Evolutionary conservation across 768 basidiomycete genomes (phyloP), one percentile per base, ranked within the genome.

Genomic region (Cystobasidium onofrii): DNA sequence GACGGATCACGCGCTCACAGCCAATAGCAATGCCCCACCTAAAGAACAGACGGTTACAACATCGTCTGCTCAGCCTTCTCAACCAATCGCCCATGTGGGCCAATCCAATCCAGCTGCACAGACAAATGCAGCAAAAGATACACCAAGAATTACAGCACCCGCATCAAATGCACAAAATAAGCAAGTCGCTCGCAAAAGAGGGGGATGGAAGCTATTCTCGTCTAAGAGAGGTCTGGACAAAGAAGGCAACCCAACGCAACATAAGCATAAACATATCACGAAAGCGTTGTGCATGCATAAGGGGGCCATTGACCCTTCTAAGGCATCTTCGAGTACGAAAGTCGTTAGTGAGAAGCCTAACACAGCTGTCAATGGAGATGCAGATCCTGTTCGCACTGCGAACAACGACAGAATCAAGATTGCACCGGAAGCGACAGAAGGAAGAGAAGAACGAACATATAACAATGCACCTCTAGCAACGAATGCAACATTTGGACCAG

Each of bases 401-500:
- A 20, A 23, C 2, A 60, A 71, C 18, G 31, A 29, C n/a, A 23
- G 55, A 36, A 44, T 71, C 69, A 55, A 61, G 27, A 71, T 71
- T 4, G 69, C 69, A 7, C 43, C 69, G 1, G 69, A 71, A 34
- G 54, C 55, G n/a, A 36, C 39, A 36, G 55, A 67, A 20, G 57
- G 33, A 7, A 12, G 63, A 27, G 43, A 41, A n/a, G 34, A 39
- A 31, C 29, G 41, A 31, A 54, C 27, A 31, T 50, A 41, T 20
- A 46, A 46, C 17, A 71, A 71, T 27, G 69, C 55, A 34, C 69
- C 69, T 4, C 39, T 71, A 4, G 69, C 69, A 4, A 71, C 69
- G 23, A 71, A 55, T n/a, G 69, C 69, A 31, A 71, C 69, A 9
- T 55, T 71, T 34, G 69, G 69, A 31, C 69, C 69, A 7, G 69